Evolutionary conservation across 192 early-diverging fungal genomes (phyloP).

Genomic region (Chytriomyces confervae): DNA sequence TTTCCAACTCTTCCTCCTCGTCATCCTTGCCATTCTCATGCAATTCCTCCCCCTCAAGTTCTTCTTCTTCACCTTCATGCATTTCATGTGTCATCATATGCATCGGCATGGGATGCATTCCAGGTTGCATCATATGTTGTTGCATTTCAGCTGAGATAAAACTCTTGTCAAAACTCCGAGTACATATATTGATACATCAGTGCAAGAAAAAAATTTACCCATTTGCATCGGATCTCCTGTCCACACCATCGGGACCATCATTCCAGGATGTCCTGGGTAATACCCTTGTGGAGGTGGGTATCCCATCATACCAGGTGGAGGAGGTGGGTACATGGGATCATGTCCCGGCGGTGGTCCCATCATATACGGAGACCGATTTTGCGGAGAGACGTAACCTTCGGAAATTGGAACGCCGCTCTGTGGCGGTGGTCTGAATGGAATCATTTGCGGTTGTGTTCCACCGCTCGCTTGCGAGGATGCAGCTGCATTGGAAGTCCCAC

Average conservation of each 20-base stretch:
- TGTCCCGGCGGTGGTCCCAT: neutral
- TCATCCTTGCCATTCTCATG: constrained; percentile 10
- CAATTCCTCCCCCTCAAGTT: constrained; percentile 13
- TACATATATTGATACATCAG: neutral
- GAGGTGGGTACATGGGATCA: constrained; percentile 3
- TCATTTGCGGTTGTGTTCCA: neutral
- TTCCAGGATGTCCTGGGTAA: constrained; percentile 29
- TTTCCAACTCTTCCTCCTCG: neutral
- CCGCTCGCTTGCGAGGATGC: neutral
- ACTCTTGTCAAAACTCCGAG: neutral
- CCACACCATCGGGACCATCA: constrained; percentile 21
- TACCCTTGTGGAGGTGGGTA: constrained; percentile 22
- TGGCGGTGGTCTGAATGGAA: neutral
- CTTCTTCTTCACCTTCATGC: neutral
- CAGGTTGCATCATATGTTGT: constrained; percentile 25
- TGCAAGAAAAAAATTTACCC: constrained; percentile 18
- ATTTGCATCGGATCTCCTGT: constrained; percentile 33
- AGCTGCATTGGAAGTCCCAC: neutral
- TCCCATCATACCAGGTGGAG: constrained; percentile 24
- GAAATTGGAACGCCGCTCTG: neutral
- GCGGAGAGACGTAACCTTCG: constrained; percentile 7
- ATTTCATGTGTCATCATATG: neutral
- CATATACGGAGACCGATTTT: constrained; percentile 14
- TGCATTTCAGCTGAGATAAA: constrained; percentile 28
- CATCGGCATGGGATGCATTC: constrained; percentile 20